These are phyloP conservation scores for Saturnispora quitensis DNA, from an alignment of 805 yeast genomes.

Conservation along the genomic window DNA sequence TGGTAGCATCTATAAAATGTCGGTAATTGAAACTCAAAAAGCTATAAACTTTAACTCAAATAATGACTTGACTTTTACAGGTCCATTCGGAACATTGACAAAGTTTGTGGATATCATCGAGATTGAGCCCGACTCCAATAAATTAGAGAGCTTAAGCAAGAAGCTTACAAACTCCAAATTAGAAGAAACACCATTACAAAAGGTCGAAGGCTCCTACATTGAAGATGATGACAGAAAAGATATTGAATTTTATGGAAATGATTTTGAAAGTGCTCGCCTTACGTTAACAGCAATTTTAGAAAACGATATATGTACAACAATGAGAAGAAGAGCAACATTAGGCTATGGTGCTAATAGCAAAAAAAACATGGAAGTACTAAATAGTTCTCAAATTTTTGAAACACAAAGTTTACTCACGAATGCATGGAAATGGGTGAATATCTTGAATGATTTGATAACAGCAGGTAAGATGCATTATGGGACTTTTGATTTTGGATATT, in stretches of 20 bases:
- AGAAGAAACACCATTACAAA: not conserved
- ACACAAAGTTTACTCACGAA: slow-evolving; percentile 54
- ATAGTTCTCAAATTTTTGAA: slow-evolving; percentile 39
- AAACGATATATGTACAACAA: slow-evolving; percentile 66
- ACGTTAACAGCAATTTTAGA: slow-evolving; percentile 26
- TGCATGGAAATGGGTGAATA: slow-evolving; percentile 87
- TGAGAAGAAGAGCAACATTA: slow-evolving; percentile 58
- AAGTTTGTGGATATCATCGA: slow-evolving; percentile 30
- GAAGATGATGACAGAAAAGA: slow-evolving; percentile 6
- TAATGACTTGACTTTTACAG: slow-evolving; percentile 55
- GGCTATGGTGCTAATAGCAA: slow-evolving; percentile 70
- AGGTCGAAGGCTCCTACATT: not conserved
- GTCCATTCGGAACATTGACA: slow-evolving; percentile 46
- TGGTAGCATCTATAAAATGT: slow-evolving; percentile 78
- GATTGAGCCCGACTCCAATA: not conserved
- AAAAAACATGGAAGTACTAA: slow-evolving; percentile 51
- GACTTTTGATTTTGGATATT: slow-evolving; percentile 71
- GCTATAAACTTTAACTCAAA: slow-evolving; percentile 56
- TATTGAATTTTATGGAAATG: slow-evolving; percentile 20
- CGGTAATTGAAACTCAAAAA: slow-evolving; percentile 57
- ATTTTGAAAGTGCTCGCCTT: slow-evolving; percentile 20
- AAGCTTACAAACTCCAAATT: slow-evolving; percentile 1
- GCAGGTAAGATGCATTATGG: slow-evolving; percentile 61
- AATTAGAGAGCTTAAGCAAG: not conserved
- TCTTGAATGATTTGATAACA: slow-evolving; percentile 55